Base-by-base conservation (phyloP, 2,329 filamentous ascomycete genomes). In the Sporothrix luriei region DNA sequence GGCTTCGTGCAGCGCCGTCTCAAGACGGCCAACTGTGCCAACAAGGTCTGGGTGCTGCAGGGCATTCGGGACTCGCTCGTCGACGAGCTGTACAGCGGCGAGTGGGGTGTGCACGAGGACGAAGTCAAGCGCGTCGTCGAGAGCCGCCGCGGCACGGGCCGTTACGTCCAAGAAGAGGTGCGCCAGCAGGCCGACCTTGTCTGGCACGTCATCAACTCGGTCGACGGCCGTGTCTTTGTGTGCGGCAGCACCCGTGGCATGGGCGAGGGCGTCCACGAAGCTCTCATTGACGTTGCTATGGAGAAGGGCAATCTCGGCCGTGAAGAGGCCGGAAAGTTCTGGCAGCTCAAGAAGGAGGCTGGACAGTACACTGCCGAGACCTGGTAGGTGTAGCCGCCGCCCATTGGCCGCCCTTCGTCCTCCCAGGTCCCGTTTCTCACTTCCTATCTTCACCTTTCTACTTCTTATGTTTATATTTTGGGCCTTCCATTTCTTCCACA, bases 21-120 rank as follows among this genome's bases (percentile, higher is more conserved):
- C 70, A 94, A 94, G 84, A 95, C 93, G 72, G 94, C 94, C 77
- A 97, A 96, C 81, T 97, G 94, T 77, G 93, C 93, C 73, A 97
- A 97, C 84, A 97, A 97, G 82, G 94, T 97, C 75, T 97, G 94
- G 94, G 92, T 97, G 59, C 87, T 97, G 57, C 94, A 97, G 81
- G 94, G 94, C 51, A 89, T 97, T 59, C 91, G 94, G n/a, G 95
- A 99, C 80, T 93, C 91, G 33, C 87, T 97, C 54, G 88, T 98
- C 26, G 95, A 99, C 77, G 95, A 99, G 81, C 89, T 99, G 52
- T 99, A 99, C 83, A 92, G 90, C 70, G 95, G 95, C 74, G 95
- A 99, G 79, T 96, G 97, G 87, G 95, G 95, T 65, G 92, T 95
- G 1, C 91, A 97, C 76, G 94, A 97, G 78, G 88, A 91, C 67